These are phyloP conservation scores for Ascodesmis nigricans DNA, from an alignment of 495 filamentous ascomycete genomes.

Conservation along the genomic window DNA sequence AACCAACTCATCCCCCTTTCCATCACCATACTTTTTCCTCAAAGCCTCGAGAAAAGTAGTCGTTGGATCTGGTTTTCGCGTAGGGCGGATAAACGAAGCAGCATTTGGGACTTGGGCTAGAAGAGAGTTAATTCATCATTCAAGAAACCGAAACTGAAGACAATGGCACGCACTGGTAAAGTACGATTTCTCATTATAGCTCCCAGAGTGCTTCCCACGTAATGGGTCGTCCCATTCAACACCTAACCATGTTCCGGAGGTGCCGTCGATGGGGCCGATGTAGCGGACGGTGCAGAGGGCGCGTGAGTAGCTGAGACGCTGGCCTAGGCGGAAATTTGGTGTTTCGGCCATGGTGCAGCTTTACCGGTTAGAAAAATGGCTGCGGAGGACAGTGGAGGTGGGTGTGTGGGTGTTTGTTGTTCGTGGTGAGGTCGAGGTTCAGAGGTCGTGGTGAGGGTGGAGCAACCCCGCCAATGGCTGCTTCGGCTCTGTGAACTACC, in stretches of 20 bases:
- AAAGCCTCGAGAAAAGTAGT: conserved; percentile 60
- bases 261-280: conserved; percentile 51
- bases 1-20: conserved; percentile 6
- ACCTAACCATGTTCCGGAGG: conserved; percentile 66
- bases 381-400: too few relatives aligned
- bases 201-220: conserved; percentile 76
- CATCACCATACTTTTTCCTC: conserved; percentile 54
- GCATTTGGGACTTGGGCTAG: conserved; percentile 40
- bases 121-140: conserved; percentile 24
- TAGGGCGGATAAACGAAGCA: conserved; percentile 71
- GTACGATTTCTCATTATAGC: conserved; percentile 54
- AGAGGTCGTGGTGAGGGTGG: too few relatives aligned
- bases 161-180: conserved; percentile 44
- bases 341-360: too few relatives aligned
- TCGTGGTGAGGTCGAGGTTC: too few relatives aligned
- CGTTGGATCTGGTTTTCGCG: conserved; percentile 40
- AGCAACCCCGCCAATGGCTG: too few relatives aligned
- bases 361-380: too few relatives aligned
- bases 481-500: too few relatives aligned
- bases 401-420: too few relatives aligned
- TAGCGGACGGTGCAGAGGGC: conserved; percentile 68
- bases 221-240: conserved; percentile 86
- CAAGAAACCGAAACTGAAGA: not conserved
- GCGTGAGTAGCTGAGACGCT: conserved; percentile 56
- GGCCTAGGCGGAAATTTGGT: conserved; percentile 35